These are phyloP conservation scores for Apiospora arundinis DNA, from an alignment of 2,329 filamentous ascomycete species.

Conservation along the genomic window DNA sequence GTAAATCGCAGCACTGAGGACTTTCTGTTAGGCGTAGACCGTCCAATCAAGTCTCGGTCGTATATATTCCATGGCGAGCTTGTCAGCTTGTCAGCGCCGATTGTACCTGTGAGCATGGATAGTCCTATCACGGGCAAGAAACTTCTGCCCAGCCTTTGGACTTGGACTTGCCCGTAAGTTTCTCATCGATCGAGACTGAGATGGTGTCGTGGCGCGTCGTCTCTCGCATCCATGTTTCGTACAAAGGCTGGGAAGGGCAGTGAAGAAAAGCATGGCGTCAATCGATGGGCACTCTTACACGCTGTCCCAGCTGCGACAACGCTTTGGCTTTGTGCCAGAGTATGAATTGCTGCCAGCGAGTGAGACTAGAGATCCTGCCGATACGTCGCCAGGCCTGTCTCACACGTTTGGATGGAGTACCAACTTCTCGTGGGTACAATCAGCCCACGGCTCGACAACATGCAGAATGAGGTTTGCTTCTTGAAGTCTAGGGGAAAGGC, in stretches of 20 bases:
- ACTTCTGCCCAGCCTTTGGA: not conserved
- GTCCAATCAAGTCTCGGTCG: not conserved
- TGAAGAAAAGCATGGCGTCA: not conserved
- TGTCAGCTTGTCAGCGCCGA: not conserved
- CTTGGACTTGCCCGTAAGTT: not conserved
- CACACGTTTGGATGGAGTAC: not conserved
- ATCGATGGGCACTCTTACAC: not conserved
- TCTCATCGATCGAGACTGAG: not conserved
- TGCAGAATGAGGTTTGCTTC: not conserved
- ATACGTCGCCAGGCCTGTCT: constrained; percentile 1
- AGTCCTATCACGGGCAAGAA: not conserved
- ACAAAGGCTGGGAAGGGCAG: not conserved
- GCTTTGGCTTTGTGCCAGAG: constrained; percentile 6
- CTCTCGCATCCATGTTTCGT: not conserved
- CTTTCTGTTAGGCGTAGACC: not conserved
- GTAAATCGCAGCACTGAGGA: not conserved
- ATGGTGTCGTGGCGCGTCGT: not conserved
- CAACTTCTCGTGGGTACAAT: not conserved
- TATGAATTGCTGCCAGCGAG: not conserved
- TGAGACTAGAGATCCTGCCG: not conserved
- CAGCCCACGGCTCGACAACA: not conserved
- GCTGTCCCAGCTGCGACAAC: constrained; percentile 5
- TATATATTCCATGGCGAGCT: not conserved
- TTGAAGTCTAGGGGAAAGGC: not conserved
- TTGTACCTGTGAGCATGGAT: not conserved